Evolutionary conservation across 768 basidiomycete genomes (phyloP).

Genomic region (Phanerochaete sordida): DNA sequence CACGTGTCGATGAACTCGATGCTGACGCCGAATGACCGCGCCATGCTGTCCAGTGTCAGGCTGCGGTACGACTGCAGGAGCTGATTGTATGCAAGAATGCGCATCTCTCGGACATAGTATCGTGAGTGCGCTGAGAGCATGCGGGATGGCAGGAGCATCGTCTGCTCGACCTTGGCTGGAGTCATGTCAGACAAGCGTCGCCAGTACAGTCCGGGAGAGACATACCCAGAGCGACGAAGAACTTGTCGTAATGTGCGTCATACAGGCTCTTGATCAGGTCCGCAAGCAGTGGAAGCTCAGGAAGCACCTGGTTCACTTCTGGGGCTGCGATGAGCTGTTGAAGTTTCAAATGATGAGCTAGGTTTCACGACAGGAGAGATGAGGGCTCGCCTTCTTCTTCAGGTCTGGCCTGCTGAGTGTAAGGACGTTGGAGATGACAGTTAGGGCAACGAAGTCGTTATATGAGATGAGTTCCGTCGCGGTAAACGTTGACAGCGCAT

Average conservation of each 20-base stretch:
- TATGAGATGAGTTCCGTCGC: constrained; percentile 86
- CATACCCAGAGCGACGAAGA: constrained; percentile 85
- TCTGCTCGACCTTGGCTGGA: constrained; percentile 84
- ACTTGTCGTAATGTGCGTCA: constrained; percentile 91
- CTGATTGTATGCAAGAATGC: constrained; percentile 89
- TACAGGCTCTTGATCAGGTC: constrained; percentile 86
- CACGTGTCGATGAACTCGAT: constrained; percentile 85
- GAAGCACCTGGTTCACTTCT: constrained; percentile 83
- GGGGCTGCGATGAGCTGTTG: constrained; percentile 81
- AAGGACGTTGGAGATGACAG: constrained; percentile 76
- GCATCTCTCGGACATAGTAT: constrained; percentile 93
- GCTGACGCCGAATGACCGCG: constrained; percentile 85
- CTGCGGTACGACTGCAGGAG: constrained; percentile 89
- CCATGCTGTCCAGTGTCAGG: constrained; percentile 84
- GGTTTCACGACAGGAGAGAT: neutral
- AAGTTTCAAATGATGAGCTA: neutral
- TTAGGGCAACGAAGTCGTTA: constrained; percentile 85
- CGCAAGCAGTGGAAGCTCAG: constrained; percentile 77
- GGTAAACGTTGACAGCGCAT: constrained; percentile 92
- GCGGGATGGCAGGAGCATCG: constrained; percentile 82
- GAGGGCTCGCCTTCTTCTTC: constrained; percentile 74
- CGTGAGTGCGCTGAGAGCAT: constrained; percentile 82
- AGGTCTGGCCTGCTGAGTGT: constrained; percentile 79
- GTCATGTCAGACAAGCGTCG: constrained; percentile 1
- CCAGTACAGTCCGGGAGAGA: constrained; percentile 2